phyloP scores from a whole-genome alignment of 495 filamentous ascomycete species.

The Letharia lupina region DNA sequence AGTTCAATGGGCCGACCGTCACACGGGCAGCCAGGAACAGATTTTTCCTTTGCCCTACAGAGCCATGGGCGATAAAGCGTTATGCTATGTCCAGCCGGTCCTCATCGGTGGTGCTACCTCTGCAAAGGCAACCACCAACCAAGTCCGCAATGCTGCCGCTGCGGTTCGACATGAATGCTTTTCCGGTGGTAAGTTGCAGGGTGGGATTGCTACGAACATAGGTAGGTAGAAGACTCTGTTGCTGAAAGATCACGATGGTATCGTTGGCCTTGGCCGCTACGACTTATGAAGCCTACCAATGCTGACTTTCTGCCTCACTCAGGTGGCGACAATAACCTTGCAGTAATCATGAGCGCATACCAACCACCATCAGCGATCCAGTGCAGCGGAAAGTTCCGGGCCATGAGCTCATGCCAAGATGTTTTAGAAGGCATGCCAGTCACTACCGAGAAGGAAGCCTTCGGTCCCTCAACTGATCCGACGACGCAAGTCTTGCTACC shows the following conservation, averaged over 20 bases:
- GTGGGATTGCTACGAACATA: constrained; percentile 1
- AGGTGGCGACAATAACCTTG: neutral
- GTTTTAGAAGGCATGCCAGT: neutral
- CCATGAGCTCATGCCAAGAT: neutral
- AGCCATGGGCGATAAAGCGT: neutral
- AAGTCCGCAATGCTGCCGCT: neutral
- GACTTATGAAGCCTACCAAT: neutral
- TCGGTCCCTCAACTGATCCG: neutral
- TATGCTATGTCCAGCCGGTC: neutral
- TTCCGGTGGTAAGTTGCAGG: neutral
- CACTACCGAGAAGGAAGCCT: neutral
- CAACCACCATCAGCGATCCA: neutral
- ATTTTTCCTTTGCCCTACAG: neutral
- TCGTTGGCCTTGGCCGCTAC: neutral
- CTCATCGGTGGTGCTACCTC: neutral
- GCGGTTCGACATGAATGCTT: neutral
- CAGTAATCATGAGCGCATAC: neutral
- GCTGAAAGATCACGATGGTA: too few relatives aligned
- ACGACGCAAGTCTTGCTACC: neutral
- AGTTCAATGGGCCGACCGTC: neutral
- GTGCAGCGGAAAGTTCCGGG: neutral
- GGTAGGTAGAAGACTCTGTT: neutral
- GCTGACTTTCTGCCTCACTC: neutral
- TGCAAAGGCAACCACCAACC: neutral
- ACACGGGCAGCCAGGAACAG: neutral